A percentile compares a stretch with the other conserved stretches of the same genome.
Evolutionary conservation across 352 stramenopile species (phyloP).

Genomic region (Nothophytophthora sp.): DNA sequence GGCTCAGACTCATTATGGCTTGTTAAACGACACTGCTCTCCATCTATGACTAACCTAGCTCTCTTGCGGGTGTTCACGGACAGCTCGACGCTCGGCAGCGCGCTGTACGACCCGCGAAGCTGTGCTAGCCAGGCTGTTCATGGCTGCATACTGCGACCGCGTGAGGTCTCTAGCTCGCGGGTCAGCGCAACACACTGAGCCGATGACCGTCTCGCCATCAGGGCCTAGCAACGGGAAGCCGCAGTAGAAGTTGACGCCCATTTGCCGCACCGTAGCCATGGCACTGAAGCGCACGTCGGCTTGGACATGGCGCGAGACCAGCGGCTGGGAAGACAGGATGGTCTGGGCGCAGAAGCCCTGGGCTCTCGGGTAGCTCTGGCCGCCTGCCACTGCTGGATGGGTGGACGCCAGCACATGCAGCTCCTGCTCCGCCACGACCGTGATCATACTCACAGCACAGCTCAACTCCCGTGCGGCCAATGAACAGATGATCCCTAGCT

Average conservation of each 20-base stretch:
- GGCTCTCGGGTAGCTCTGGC: conserved; percentile 47
- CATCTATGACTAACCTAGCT: too few relatives aligned
- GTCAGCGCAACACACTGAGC: conserved; percentile 63
- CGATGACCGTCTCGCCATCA: conserved; percentile 58
- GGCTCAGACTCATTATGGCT: too few relatives aligned
- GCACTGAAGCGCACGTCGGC: conserved; percentile 70
- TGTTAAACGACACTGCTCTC: too few relatives aligned
- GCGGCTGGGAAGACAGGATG: conserved; percentile 57
- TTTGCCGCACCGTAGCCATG: conserved; percentile 38
- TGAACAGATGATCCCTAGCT: conserved; percentile 72
- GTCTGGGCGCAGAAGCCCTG: conserved; percentile 67
- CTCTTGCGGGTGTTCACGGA: conserved; percentile 19
- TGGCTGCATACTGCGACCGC: conserved; percentile 54
- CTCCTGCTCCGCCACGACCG: conserved; percentile 53
- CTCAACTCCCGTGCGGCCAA: conserved; percentile 55
- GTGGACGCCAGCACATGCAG: conserved; percentile 50
- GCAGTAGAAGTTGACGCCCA: conserved; percentile 73
- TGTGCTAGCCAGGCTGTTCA: conserved; percentile 53
- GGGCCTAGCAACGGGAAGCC: conserved; percentile 58
- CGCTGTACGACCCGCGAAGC: conserved; percentile 47
- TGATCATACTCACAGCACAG: conserved; percentile 62
- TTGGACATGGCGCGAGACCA: conserved; percentile 62
- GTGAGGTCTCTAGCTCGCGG: conserved; percentile 47
- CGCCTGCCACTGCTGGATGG: conserved; percentile 18
- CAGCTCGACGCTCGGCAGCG: conserved; percentile 20